phyloP scores from a whole-genome alignment of 2,329 filamentous ascomycete genomes.

The Chaetomium sp. region DNA sequence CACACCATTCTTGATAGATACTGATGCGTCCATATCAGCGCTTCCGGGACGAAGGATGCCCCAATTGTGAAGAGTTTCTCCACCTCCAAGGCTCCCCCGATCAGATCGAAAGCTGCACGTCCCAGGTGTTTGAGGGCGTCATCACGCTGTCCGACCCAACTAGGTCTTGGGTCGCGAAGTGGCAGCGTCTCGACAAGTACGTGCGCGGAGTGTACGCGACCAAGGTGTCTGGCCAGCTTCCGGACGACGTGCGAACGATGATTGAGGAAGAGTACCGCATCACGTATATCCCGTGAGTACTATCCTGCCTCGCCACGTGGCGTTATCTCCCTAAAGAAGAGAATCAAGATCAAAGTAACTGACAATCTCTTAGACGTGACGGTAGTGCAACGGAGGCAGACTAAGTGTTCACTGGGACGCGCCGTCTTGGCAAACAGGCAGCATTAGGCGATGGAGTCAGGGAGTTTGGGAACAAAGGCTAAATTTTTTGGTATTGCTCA shows the following conservation, averaged over 20 bases:
- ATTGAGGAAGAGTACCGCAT: slow-evolving; percentile 59
- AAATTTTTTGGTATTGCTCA: background rate
- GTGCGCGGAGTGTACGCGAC: slow-evolving; percentile 87
- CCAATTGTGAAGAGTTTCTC: slow-evolving; percentile 93
- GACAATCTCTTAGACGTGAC: slow-evolving; percentile 39
- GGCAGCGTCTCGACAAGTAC: slow-evolving; percentile 86
- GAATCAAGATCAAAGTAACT: background rate
- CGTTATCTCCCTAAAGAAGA: background rate
- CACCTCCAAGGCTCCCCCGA: slow-evolving; percentile 74
- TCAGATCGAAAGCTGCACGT: slow-evolving; percentile 85
- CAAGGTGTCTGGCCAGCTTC: slow-evolving; percentile 80
- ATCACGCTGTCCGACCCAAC: slow-evolving; percentile 78
- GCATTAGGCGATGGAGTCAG: slow-evolving; percentile 14
- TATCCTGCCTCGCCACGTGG: slow-evolving; percentile 15
- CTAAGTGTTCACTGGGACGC: slow-evolving; percentile 7
- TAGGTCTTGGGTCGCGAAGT: slow-evolving; percentile 91
- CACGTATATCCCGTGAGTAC: slow-evolving; percentile 58
- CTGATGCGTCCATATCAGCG: slow-evolving; percentile 44
- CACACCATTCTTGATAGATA: background rate
- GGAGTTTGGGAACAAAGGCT: slow-evolving; percentile 12
- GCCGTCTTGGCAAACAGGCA: background rate
- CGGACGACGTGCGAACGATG: slow-evolving; percentile 55
- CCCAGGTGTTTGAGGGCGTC: slow-evolving; percentile 89
- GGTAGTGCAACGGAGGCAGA: slow-evolving; percentile 49
- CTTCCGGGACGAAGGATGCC: slow-evolving; percentile 82